Evolutionary conservation across 495 filamentous ascomycete genomes (phyloP).

Genomic region (Neurospora terricola): DNA sequence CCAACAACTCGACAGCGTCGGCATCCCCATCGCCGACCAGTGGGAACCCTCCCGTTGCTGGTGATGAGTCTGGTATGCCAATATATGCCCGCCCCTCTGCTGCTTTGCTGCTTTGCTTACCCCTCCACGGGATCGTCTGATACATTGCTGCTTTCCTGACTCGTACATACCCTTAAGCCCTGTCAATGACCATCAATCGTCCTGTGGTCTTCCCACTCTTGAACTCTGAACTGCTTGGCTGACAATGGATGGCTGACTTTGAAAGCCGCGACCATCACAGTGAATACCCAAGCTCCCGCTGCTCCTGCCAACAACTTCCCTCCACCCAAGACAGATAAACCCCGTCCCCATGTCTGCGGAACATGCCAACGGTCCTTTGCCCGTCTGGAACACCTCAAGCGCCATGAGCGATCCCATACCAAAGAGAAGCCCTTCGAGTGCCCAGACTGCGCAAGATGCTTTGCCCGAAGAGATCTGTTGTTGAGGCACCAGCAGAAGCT

Average conservation of each 20-base stretch:
- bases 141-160: not conserved
- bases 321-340: slow-evolving; percentile 92
- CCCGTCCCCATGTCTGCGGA: slow-evolving; percentile 84
- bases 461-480: slow-evolving; percentile 86
- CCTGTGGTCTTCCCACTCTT: not conserved
- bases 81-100: not conserved
- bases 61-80: slow-evolving; percentile 27
- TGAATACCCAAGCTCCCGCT: slow-evolving; percentile 37
- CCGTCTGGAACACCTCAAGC: slow-evolving; percentile 91
- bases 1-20: slow-evolving; percentile 16
- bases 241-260: not conserved
- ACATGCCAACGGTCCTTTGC: slow-evolving; percentile 93
- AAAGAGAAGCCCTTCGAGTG: slow-evolving; percentile 99
- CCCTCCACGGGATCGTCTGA: not conserved
- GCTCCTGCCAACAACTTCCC: slow-evolving; percentile 39
- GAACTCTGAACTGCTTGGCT: not conserved
- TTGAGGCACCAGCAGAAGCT: slow-evolving; percentile 97
- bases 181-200: not conserved
- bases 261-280: slow-evolving; percentile 41
- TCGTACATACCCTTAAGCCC: not conserved
- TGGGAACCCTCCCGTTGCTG: slow-evolving; percentile 11
- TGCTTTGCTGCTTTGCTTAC: not conserved
- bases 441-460: slow-evolving; percentile 89
- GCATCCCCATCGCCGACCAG: slow-evolving; percentile 12
- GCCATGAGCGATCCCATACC: slow-evolving; percentile 95